Percentiles rank a stretch among this genome's conserved stretches.
Conservation (phyloP, 352 stramenopile species). For the Phytopythium vexans region DNA sequence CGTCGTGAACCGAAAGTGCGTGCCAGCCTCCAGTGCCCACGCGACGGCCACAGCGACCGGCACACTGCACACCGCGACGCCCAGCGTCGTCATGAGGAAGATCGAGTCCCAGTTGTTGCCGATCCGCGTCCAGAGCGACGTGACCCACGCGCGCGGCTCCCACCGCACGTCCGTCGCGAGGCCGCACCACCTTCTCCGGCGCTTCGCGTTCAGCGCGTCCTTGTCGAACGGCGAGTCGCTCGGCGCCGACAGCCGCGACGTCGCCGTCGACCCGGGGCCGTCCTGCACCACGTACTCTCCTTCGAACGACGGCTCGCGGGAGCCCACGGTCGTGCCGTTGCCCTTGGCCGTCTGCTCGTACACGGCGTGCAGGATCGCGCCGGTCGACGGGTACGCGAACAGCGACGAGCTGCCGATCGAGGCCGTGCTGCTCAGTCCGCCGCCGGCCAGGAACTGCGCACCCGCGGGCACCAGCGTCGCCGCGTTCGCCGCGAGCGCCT, state of each 20-base stretch:
- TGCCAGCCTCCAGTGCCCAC: slow-evolving; percentile 22
- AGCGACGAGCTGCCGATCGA: slow-evolving; percentile 2
- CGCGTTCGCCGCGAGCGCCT: slow-evolving; percentile 8
- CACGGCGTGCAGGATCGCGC: slow-evolving; percentile 23
- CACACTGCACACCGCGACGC: slow-evolving; percentile 48
- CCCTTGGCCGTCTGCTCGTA: slow-evolving; percentile 20
- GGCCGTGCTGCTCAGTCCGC: not conserved
- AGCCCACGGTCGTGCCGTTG: slow-evolving; percentile 14
- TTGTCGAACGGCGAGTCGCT: slow-evolving; percentile 9
- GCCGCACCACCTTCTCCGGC: not conserved
- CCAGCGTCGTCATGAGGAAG: slow-evolving; percentile 52
- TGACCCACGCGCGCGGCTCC: slow-evolving; percentile 17
- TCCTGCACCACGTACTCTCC: slow-evolving; percentile 28
- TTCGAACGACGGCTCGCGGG: slow-evolving; percentile 19
- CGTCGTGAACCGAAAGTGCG: slow-evolving; percentile 30
- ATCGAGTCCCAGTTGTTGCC: slow-evolving; percentile 76
- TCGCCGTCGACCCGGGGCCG: slow-evolving; percentile 15
- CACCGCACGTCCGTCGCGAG: slow-evolving; percentile 7
- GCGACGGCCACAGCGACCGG: slow-evolving; percentile 35
- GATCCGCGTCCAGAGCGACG: slow-evolving; percentile 51
- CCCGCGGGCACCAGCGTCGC: slow-evolving; percentile 1
- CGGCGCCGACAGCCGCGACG: slow-evolving; percentile 9
- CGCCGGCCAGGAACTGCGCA: slow-evolving; percentile 2
- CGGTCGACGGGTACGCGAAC: slow-evolving; percentile 8
- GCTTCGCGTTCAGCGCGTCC: slow-evolving; percentile 2